A percentile compares a stretch with the other conserved stretches of the same genome.
Evolutionary conservation across 2,329 filamentous ascomycete species (phyloP).

Genomic region (Ramichloridium luteum): DNA sequence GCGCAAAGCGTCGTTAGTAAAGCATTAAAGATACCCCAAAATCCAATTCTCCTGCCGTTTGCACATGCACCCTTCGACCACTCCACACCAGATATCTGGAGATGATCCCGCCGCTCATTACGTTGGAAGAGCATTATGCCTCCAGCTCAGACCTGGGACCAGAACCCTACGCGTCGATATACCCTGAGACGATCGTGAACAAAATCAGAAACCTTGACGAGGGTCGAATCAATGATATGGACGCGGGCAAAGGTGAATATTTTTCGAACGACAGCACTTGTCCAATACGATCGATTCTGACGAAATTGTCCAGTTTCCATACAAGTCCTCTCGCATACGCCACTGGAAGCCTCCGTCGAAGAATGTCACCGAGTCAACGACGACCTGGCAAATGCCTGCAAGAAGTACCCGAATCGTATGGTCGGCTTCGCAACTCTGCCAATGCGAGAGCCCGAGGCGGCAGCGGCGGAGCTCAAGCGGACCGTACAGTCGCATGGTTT

Average conservation of each 20-base stretch:
- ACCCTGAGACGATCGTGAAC: not conserved
- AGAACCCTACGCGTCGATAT: not conserved
- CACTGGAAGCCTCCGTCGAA: slow-evolving; percentile 6
- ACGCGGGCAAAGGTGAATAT: slow-evolving; percentile 12
- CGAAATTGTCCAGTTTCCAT: no score
- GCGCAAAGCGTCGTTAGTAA: no score
- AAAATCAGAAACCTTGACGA: slow-evolving; percentile 10
- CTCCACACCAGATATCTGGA: no score
- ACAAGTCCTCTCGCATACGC: slow-evolving; percentile 18
- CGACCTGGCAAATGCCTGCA: slow-evolving; percentile 12
- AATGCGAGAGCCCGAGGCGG: slow-evolving; percentile 16
- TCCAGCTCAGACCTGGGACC: slow-evolving; percentile 6
- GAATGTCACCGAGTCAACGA: slow-evolving; percentile 16
- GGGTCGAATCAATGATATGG: slow-evolving; percentile 15
- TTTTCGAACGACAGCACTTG: no score
- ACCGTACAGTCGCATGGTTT: slow-evolving; percentile 14
- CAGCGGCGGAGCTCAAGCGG: slow-evolving; percentile 15
- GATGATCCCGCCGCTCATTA: slow-evolving; percentile 13
- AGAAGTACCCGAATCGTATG: slow-evolving; percentile 10
- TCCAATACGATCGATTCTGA: no score
- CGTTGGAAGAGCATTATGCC: slow-evolving; percentile 17
- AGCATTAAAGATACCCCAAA: no score
- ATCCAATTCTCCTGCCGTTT: no score
- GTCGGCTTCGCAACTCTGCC: slow-evolving; percentile 18
- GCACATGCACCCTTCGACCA: slow-evolving; percentile 1